Evolutionary conservation across 495 filamentous ascomycete genomes (phyloP), one percentile per base, ranked within the genome.

Genomic region (Xylaria acuta): DNA sequence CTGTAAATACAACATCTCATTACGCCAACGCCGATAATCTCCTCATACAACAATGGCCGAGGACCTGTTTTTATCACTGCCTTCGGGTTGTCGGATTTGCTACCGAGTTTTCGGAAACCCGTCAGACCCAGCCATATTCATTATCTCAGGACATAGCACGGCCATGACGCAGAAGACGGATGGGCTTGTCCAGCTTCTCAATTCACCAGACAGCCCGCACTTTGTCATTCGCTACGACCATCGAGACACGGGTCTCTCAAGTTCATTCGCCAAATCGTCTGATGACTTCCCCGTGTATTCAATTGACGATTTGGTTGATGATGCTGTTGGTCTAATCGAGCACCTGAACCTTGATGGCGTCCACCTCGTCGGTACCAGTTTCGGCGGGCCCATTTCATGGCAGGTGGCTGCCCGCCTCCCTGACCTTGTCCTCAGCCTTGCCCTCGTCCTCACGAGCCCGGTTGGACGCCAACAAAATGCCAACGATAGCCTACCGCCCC

Each of bases 11-110:
- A 56, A 56, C 27, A 30, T 56, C 53, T 32, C 1, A 18, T 30
- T 32, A 1, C 53, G 14, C 22, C 6, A 5, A 54, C n/a, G 36
- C 8, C 8, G 36, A 22, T 40, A 1, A 12, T 63, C 34, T 63
- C 18, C 36, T n/a, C 32, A 60, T 60, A 60, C 34, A 51, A 63
- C 45, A 65, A 72, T 72, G 69, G 47, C 60, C 14, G 45, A 72
- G 47, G 60, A 72, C 5, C 60, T 11, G 1, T 67, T 72, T 40
- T 18, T 54, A 64, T 22, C 69, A 8, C 18, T 67, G 20, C 60
- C 60, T n/a, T 64, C 58, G 9, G 69, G 69, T 27, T 71, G 69
- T 41, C 69, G 69, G 22, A 71, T 71, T 51, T 71, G 69, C 59
- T 71, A 71, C 12, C 69, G 32, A 11, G 27, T 51, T 12, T 32